Evolutionary conservation across 2,329 filamentous ascomycete species (phyloP).

Genomic region (Cercospora sp.): DNA sequence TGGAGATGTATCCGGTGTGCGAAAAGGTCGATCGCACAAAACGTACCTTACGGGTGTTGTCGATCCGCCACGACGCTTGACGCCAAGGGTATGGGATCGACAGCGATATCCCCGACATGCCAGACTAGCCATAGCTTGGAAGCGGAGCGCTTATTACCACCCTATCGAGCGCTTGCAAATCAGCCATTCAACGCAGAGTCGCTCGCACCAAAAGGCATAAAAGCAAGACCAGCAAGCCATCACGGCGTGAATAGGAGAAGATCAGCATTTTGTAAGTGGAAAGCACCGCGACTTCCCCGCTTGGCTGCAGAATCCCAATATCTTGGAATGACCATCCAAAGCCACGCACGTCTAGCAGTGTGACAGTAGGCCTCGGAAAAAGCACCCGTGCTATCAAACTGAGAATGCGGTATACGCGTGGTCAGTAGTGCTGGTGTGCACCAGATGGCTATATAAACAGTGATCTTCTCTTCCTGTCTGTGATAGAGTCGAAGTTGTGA

Average conservation of each 20-base stretch:
- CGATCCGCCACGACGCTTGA: background rate
- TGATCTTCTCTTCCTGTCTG: background rate
- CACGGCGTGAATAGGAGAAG: background rate
- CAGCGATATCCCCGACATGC: background rate
- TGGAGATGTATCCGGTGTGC: background rate
- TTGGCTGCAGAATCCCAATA: background rate
- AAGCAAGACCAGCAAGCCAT: background rate
- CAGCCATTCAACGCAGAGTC: background rate
- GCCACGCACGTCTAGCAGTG: background rate
- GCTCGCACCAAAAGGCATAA: background rate
- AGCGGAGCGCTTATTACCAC: background rate
- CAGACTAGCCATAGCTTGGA: background rate
- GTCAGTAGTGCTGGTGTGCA: background rate
- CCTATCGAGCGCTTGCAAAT: background rate
- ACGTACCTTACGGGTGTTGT: background rate
- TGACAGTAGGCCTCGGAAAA: background rate
- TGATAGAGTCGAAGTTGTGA: background rate
- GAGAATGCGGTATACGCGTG: background rate
- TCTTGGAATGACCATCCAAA: background rate
- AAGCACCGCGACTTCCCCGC: background rate
- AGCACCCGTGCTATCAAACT: background rate
- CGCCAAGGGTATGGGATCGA: background rate
- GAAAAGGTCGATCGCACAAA: background rate
- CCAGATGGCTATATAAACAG: background rate
- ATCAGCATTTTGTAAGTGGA: background rate